Conservation (phyloP, 225 moss, liverwort and hornwort genomes). For the Lunularia cruciata region DNA sequence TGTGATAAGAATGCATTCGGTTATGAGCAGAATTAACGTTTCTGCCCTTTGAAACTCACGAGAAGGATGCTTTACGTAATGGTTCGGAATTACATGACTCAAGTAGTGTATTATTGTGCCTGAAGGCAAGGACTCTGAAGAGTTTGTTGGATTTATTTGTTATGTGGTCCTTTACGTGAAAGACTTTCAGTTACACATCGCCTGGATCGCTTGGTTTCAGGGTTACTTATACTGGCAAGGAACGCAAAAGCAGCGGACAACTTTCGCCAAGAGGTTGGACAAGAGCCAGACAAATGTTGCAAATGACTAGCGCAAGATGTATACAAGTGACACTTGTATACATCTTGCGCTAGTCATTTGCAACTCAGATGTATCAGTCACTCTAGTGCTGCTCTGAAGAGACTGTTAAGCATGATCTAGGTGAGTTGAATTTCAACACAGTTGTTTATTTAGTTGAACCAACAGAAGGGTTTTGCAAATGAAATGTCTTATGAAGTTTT, state of each 20-base stretch:
- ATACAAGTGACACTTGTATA: too few species aligned
- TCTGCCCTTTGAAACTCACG: too few species aligned
- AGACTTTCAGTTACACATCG: slow-evolving; percentile 73
- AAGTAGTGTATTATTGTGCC: too few species aligned
- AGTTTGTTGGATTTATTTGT: too few species aligned
- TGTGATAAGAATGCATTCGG: too few species aligned
- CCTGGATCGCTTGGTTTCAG: slow-evolving; percentile 93
- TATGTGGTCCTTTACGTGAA: slow-evolving; percentile 50
- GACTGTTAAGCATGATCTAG: not conserved
- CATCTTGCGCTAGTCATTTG: not conserved
- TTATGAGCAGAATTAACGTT: too few species aligned
- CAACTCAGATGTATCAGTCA: not conserved
- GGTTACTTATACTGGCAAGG: slow-evolving; percentile 85
- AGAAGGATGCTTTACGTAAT: too few species aligned
- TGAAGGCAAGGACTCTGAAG: too few species aligned
- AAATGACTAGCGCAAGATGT: too few species aligned
- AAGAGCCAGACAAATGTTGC: too few species aligned
- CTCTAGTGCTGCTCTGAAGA: not conserved
- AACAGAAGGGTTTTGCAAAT: not conserved
- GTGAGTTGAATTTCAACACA: too few species aligned
- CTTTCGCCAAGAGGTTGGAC: slow-evolving; percentile 78
- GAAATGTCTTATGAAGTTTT: not conserved
- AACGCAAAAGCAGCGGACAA: slow-evolving; percentile 75
- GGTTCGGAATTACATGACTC: too few species aligned
- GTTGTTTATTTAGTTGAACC: not conserved